Conservation (phyloP, 768 basidiomycete genomes). For the Leccinum subtestaceum region DNA sequence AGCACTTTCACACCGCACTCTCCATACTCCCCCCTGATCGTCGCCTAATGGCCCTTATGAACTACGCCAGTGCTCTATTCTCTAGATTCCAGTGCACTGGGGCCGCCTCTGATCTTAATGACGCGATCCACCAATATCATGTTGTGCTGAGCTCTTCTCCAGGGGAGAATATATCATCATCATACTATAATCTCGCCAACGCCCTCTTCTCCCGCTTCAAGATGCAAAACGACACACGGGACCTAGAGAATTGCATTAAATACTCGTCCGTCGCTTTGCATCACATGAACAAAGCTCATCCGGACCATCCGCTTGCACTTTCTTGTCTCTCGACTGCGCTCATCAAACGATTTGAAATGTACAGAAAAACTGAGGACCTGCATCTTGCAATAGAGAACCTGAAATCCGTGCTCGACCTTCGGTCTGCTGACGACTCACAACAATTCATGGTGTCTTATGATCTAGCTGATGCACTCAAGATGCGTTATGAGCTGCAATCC, state of each 20-base stretch:
- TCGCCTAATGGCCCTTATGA: slow-evolving; percentile 25
- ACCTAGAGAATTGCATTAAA: slow-evolving; percentile 25
- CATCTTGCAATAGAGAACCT: slow-evolving; percentile 28
- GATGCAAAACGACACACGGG: slow-evolving; percentile 13
- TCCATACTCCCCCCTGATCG: slow-evolving; percentile 16
- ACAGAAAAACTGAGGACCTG: slow-evolving; percentile 22
- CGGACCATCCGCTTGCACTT: slow-evolving; percentile 16
- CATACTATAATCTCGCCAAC: slow-evolving; percentile 31
- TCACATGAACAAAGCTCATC: slow-evolving; percentile 13
- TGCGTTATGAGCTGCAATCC: slow-evolving; percentile 25
- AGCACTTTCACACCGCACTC: slow-evolving; percentile 23
- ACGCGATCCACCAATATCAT: slow-evolving; percentile 26
- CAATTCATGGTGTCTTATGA: slow-evolving; percentile 20
- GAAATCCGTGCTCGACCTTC: slow-evolving; percentile 19
- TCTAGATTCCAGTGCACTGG: slow-evolving; percentile 26
- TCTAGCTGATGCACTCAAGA: slow-evolving; percentile 26
- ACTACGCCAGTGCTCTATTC: slow-evolving; percentile 29
- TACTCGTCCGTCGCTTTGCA: slow-evolving; percentile 19
- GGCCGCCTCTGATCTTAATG: slow-evolving; percentile 18
- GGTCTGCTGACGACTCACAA: slow-evolving; percentile 12
- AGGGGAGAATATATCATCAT: slow-evolving; percentile 18
- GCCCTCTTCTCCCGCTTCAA: slow-evolving; percentile 31
- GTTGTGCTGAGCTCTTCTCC: slow-evolving; percentile 17
- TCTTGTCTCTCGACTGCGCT: slow-evolving; percentile 25
- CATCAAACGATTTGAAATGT: slow-evolving; percentile 21